Conservation (phyloP, 176 grass and related monocot genomes). For the Oryza glaberrima region DNA sequence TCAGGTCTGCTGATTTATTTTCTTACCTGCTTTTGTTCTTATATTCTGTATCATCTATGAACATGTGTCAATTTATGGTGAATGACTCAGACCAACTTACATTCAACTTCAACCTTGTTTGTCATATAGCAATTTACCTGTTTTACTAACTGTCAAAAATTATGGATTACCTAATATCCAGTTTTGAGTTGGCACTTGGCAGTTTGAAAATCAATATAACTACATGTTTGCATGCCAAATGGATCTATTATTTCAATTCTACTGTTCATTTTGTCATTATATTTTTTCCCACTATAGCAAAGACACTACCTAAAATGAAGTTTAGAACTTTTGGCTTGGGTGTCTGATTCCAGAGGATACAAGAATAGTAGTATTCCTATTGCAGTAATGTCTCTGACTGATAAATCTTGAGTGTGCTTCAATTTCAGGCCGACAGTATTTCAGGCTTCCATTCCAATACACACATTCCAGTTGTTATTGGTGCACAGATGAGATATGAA, state of each 20-base stretch:
- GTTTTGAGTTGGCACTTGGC: not conserved
- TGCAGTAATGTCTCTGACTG: constrained; percentile 9
- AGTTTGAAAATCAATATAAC: not conserved
- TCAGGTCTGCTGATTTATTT: constrained; percentile 54
- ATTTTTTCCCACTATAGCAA: not conserved
- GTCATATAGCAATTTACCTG: not conserved
- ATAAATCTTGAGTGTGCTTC: constrained; percentile 9
- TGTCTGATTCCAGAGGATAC: not conserved
- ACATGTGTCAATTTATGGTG: constrained; percentile 4
- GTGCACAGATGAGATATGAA: constrained; percentile 94
- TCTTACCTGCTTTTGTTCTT: not conserved
- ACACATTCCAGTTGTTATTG: constrained; percentile 89
- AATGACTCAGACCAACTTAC: not conserved
- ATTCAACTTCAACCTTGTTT: not conserved
- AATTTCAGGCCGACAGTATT: constrained; percentile 81
- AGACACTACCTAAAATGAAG: not conserved
- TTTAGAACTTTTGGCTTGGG: not conserved
- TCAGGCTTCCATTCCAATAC: constrained; percentile 92
- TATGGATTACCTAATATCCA: not conserved
- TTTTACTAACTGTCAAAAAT: not conserved
- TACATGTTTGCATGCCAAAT: not conserved
- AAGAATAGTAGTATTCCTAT: not conserved
- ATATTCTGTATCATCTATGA: not conserved
- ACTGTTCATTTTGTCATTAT: too few species aligned
- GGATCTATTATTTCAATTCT: not conserved